Base-by-base conservation (phyloP, 2,329 filamentous ascomycete species). In the Arthrobotrys musiformis region DNA sequence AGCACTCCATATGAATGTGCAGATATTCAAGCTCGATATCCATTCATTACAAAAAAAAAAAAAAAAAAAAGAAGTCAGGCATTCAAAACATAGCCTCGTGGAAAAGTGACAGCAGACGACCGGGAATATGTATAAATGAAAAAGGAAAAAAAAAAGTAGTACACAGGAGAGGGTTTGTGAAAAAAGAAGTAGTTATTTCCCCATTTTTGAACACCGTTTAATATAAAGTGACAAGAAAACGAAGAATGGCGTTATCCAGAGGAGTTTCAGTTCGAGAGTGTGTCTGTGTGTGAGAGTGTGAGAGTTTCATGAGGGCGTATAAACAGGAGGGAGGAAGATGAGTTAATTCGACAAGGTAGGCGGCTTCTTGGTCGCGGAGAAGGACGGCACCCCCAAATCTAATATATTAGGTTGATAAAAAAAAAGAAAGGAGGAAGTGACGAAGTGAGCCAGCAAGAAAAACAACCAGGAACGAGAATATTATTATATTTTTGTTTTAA, bases 1-100 rank as follows among this genome's bases (percentile, higher is more conserved):
- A 24, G 37, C 28, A 46, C 26, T 11, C 33, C 35, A 15, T 15
- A 30, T 60, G 46, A 64, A 70, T 76, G 63, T 63, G 33, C 46
- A 70, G 73, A 70, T 77, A 77, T 77, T 77, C 73, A 66, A 61
- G 66, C 33, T 77, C 70, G 73, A 77, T 77, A 77, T 77, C 73
- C 73, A 70, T 77, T 67, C 73, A 77, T 77, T 77, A 77, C 58
- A 77, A 70, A 69, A 77, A 75, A 75, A 56, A 50, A 70, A 70
- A 70, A 37, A 15, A 11, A 5, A 37, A 42, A n/a, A n/a, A n/a
- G n/a, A n/a, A 11, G 7, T 2, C 42, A 67, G 66, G 73, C 66
- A 62, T 70, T 76, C 66, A 76, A 70, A n/a, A 61, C 60, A 70
- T 17, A 44, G 61, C 66, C 66, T 62, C 46, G 42, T 67, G 44